Base-by-base conservation (phyloP, 495 filamentous ascomycete genomes). In the Astrothelium macrocarpum region DNA sequence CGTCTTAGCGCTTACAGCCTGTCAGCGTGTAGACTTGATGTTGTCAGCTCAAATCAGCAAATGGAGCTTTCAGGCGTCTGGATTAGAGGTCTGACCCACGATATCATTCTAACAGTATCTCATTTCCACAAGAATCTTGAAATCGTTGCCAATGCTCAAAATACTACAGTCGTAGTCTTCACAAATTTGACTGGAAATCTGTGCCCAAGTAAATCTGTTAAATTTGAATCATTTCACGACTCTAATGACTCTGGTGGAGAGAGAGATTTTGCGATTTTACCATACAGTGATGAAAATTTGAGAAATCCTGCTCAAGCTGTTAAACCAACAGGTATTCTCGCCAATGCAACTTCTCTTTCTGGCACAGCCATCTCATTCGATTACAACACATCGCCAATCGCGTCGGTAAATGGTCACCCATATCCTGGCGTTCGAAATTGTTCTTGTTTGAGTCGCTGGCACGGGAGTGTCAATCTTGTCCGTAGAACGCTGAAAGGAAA, bases 61-160 rank as follows among this genome's bases (percentile, higher is more conserved):
- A 56, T 25, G 29, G 49, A 56, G 25, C 49, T 56, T 56, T 56
- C 49, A 9, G 49, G 49, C 29, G 20, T 56, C 49, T 56, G 49
- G 49, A 29, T 56, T 10, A 56, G 25, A 29, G 49, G 49, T 29
- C 2, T 16, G 29, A 29, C 2, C 16, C 49, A 25, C 25, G 49
- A 56, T 29, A 25, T 56, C 29, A 20, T 56, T 16, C 25, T 56
- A 1, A 56, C 49, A 56, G 49, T 56, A 28, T 56, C 49, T 2
- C 49, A 56, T 56, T 56, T 56, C 25, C 26, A 56, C 23, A 56
- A 56, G 25, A 25, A 56, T 29, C 20, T 25, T 0, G 29, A 56
- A 10, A 56, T 10, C 25, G 3, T 25, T 29, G 25, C 49, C 7
- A 56, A 0, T 56, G 25, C 49, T 2, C 9, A 26, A 9, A 56